A percentile compares a stretch with the other conserved stretches of the same genome.
Evolutionary conservation across 176 grass and related monocot species (phyloP).

Genomic region (Zea luxurians): DNA sequence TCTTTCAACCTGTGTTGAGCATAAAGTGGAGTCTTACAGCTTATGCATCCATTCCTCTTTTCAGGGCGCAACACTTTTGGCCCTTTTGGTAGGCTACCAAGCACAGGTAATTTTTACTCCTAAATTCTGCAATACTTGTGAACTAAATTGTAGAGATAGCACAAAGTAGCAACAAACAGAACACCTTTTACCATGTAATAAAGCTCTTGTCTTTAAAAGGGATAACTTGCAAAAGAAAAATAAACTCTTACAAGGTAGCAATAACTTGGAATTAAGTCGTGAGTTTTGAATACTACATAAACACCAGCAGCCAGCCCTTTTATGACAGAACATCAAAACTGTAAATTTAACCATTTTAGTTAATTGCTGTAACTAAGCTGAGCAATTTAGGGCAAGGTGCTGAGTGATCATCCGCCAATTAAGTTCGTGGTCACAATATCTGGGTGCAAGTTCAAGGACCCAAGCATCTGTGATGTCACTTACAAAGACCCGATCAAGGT

Average conservation of each 20-base stretch:
- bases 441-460: constrained; percentile 77
- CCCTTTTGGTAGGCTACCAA: constrained; percentile 79
- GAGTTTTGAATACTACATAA: too few species aligned
- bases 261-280: too few species aligned
- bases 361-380: too few species aligned
- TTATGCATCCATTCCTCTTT: constrained; percentile 32
- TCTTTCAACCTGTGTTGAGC: background rate
- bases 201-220: background rate
- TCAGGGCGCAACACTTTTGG: constrained; percentile 74
- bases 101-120: constrained; percentile 47
- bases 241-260: too few species aligned
- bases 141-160: background rate
- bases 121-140: background rate
- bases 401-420: constrained; percentile 78
- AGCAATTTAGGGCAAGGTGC: constrained; percentile 59
- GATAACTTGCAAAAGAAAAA: too few species aligned
- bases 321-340: too few species aligned
- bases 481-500: constrained; percentile 66
- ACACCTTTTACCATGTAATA: background rate
- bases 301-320: too few species aligned
- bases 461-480: constrained; percentile 64
- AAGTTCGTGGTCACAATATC: constrained; percentile 79
- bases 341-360: too few species aligned
- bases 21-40: background rate
- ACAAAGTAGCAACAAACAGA: background rate